Evolutionary conservation across 1,139 yeast genomes (phyloP), one percentile per base, ranked within the genome.

Genomic region (Protomyces arabidopsidicola): DNA sequence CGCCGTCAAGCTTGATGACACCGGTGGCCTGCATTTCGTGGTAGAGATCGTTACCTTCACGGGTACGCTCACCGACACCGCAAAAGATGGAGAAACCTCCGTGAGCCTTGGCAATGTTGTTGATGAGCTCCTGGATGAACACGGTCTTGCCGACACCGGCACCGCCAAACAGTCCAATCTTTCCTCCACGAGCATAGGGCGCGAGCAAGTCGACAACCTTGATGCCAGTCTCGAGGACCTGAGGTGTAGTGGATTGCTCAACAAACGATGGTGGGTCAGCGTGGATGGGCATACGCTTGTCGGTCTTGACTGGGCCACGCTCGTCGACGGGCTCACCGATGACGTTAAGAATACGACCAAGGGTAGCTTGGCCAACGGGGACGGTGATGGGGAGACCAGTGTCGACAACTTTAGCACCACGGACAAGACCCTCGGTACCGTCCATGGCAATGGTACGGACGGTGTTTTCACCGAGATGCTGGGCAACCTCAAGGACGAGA

Each of bases 111-210:
- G 98, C 98, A 78, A 93, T 93, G 86, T 93, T 93, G 90, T 93
- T 91, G 81, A 93, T 93, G 84, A 93, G 87, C 84, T 93, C 98
- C 85, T 93, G 98, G 82, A 93, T 93, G 82, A 93, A 93, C 71
- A 93, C 98, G 80, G 98, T 93, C 84, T 93, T 93, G 84, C 98
- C 98, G 90, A 93, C 98, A 91, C 98, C 98, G 81, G 98, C 98
- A 91, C 98, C 98, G 85, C 98, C 98, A 88, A 93, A 93, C 78
- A 93, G 87, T 86, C 98, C 98, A 89, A 93, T 93, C 87, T 93
- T 93, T 89, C 98, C 98, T 88, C 98, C 98, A 88, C 97, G 91
- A 78, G 98, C 98, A 84, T 93, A 93, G 74, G 98, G 98, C 73
- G 98, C 98, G 75, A 93, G 87, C 78, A 93, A 85, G 79, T 93